Percentiles rank a stretch among this genome's conserved stretches.
These are phyloP conservation scores for Diplodia intermedia DNA, from an alignment of 2,329 filamentous ascomycete genomes.

Conservation along the genomic window DNA sequence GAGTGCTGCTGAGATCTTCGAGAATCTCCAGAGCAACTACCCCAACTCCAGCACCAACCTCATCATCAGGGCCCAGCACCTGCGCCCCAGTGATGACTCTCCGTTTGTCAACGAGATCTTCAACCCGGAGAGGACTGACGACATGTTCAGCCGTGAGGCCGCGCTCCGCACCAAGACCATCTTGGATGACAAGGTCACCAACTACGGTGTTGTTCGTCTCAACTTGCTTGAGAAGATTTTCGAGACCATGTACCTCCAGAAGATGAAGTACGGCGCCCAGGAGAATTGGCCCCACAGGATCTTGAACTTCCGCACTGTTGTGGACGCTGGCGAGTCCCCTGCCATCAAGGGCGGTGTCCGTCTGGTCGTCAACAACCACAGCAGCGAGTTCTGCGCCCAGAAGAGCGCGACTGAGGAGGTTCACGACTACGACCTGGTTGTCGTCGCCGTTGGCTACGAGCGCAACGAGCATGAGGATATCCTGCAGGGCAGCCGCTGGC, in stretches of 20 bases:
- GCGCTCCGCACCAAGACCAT: slow-evolving; percentile 68
- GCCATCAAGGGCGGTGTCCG: slow-evolving; percentile 43
- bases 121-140: slow-evolving; percentile 83
- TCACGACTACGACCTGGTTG: slow-evolving; percentile 78
- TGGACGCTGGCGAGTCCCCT: slow-evolving; percentile 62
- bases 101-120: slow-evolving; percentile 98
- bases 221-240: slow-evolving; percentile 89
- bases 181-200: slow-evolving; percentile 78
- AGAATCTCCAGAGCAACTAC: slow-evolving; percentile 82
- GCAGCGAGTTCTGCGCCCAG: slow-evolving; percentile 46
- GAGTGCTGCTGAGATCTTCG: slow-evolving; percentile 94
- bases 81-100: slow-evolving; percentile 92
- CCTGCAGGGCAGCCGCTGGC: slow-evolving; percentile 66
- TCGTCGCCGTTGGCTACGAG: slow-evolving; percentile 87
- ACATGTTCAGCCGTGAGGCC: slow-evolving; percentile 72
- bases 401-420: slow-evolving; percentile 58
- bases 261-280: slow-evolving; percentile 70
- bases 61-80: slow-evolving; percentile 80
- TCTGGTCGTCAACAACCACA: slow-evolving; percentile 61
- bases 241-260: slow-evolving; percentile 85
- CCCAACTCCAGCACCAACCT: slow-evolving; percentile 80
- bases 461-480: slow-evolving; percentile 80
- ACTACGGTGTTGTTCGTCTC: slow-evolving; percentile 94
- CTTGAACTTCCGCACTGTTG: slow-evolving; percentile 70
- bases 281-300: slow-evolving; percentile 83